Evolutionary conservation across 1,284 basidiomycete genomes (phyloP).

Genomic region (Melampsora americana): DNA sequence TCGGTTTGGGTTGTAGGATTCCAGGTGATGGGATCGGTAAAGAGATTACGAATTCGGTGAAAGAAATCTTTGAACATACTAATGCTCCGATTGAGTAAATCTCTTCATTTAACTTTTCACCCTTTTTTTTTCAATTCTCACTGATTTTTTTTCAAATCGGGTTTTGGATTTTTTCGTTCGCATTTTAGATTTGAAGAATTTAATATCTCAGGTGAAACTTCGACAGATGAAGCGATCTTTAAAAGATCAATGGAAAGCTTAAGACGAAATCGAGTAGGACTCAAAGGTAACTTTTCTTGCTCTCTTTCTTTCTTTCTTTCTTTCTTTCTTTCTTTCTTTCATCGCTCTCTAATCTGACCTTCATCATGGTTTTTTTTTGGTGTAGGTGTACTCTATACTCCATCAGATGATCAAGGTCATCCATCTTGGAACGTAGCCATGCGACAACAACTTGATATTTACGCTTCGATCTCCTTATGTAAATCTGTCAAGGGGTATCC

Average conservation of each 20-base stretch:
- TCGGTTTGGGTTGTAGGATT: no score
- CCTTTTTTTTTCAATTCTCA: background rate
- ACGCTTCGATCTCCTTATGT: conserved; percentile 80
- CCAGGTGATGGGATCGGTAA: conserved; percentile 88
- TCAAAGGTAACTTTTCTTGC: conserved; percentile 97
- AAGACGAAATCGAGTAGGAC: conserved; percentile 93
- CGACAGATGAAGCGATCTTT: conserved; percentile 88
- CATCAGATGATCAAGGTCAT: conserved; percentile 91
- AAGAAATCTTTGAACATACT: conserved; percentile 95
- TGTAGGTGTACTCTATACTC: conserved; percentile 94
- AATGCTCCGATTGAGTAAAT: conserved; percentile 95
- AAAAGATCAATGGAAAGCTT: conserved; percentile 95
- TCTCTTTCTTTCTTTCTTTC: no score
- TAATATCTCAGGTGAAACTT: conserved; percentile 93
- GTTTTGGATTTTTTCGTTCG: background rate
- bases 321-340: background rate
- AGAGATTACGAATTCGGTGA: conserved; percentile 97
- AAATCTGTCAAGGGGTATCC: conserved; percentile 96
- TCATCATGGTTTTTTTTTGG: no score
- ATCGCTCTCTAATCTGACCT: no score
- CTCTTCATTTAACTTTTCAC: background rate
- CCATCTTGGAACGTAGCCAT: conserved; percentile 99
- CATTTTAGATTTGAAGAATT: conserved; percentile 70
- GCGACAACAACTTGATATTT: conserved; percentile 98
- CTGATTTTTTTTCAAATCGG: background rate